Conservation (phyloP, 768 basidiomycete genomes). For the Agaricus subrufescens region DNA sequence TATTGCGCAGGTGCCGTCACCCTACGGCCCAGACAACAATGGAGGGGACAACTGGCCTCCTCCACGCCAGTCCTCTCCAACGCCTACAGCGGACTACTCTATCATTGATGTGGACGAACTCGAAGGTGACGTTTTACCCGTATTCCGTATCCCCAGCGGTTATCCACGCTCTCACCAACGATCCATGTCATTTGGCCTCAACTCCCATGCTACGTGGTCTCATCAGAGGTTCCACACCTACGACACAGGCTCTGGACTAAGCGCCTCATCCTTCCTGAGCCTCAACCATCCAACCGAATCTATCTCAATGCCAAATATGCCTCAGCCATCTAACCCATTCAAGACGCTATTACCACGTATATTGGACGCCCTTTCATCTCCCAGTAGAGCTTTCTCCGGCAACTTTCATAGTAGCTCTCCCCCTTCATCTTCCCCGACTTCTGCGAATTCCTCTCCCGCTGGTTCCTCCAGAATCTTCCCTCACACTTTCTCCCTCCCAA, state of each 20-base stretch:
- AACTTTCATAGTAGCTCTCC: conserved; percentile 14
- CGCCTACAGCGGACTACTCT: conserved; percentile 37
- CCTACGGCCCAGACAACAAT: conserved; percentile 29
- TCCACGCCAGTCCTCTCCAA: conserved; percentile 39
- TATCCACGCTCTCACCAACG: conserved; percentile 17
- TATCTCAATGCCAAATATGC: conserved; percentile 4
- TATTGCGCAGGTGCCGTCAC: conserved; percentile 17
- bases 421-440: conserved; percentile 19
- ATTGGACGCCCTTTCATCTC: conserved; percentile 46
- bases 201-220: conserved; percentile 11
- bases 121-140: conserved; percentile 22
- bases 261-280: conserved; percentile 4
- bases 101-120: conserved; percentile 42
- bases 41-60: conserved; percentile 19
- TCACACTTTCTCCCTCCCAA: conserved; percentile 18
- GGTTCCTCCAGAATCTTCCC: conserved; percentile 18
- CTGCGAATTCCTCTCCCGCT: conserved; percentile 20
- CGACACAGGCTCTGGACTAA: conserved; percentile 8
- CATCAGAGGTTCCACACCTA: conserved; percentile 4
- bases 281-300: conserved; percentile 10
- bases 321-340: conserved; percentile 26
- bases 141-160: conserved; percentile 20
- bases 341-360: conserved; percentile 45
- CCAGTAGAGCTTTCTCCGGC: conserved; percentile 25
- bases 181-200: conserved; percentile 16